Base-by-base conservation (phyloP, 1,284 basidiomycete species). In the Leccinum ponderosum region DNA sequence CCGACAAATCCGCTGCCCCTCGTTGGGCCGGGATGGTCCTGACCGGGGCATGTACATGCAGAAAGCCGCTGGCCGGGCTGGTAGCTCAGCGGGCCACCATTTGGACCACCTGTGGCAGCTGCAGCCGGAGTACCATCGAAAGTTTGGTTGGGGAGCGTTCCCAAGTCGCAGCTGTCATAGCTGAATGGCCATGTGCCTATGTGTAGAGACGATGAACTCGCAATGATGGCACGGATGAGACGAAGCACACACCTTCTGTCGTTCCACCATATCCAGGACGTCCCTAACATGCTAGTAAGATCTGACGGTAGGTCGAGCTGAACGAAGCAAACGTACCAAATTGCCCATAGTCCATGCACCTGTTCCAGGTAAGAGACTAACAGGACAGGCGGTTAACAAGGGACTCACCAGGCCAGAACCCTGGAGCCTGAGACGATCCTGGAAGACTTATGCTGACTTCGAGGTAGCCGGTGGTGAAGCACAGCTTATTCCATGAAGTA, bases 401-500 rank as follows among this genome's bases (percentile, higher is more conserved):
- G 29, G 2, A 68, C 73, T 70, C 74, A 77, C 84, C 86, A 66
- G 89, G 88, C 88, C 88, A 91, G 69, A 90, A 81, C 11, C 95
- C 95, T n/a, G 89, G 84, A 3, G 87, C 81, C 51, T 77, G 70
- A 4, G 83, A 80, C 17, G 77, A 78, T 2, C 95, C 95, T n/a
- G 95, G 95, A 65, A 97, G 77, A 68, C 89, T 93, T 20, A 96
- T 74, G 14, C 83, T 82, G 15, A 89, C 85, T 73, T 96, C 94
- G 59, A 98, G 81, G 72, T 95, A 95, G 1, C 95, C 96, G 0
- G 93, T 94, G 3, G 90, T 97, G 76, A 97, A 98, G 77, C 96
- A 97, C 63, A 98, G 77, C 74, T 95, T 93, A 77, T 96, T 97
- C 95, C 95, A 97, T 5, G 85, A 80, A 62, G 84, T 83, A 29